Evolutionary conservation across 2,329 filamentous ascomycete genomes (phyloP), one percentile per base, ranked within the genome.

Genomic region (Aureobasidium lini): DNA sequence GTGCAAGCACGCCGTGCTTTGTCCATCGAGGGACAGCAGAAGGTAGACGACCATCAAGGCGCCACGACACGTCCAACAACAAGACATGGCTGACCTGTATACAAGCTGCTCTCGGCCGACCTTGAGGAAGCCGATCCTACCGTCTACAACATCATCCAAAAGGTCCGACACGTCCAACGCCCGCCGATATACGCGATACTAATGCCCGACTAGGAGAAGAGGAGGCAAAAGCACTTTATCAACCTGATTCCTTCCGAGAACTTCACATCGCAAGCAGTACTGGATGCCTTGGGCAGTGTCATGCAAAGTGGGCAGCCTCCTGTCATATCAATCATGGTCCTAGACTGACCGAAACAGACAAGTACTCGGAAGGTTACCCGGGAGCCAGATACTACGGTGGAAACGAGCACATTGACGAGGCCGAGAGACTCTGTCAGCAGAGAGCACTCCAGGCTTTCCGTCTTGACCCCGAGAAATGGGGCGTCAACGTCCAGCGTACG

Each of bases 311-410:
- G 66, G 83, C 16, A 28, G 4, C 18, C n/a, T 43, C 7, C n/a
- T 8, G 4, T 7, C 36, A 9, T 4, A 16, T 29, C 28, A 8
- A 2, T 23, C 34, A 40, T 29, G 18, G 34, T n/a, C 48, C n/a
- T 16, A 52, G 36, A 36, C 48, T 52, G 37, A 54, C 50, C n/a
- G 5, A 2, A 37, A 47, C 63, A 78, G 66, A 97, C 77, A 97
- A 99, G 75, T 99, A 99, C 78, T 97, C 94, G 0, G 94, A 99
- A 75, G 94, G 94, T 54, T 99, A 99, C 69, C 94, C 93, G 34
- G 94, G 94, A 60, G 93, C 93, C 62, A 83, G 93, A 71, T 97
- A 97, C 78, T 97, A 97, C 71, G 93, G 93, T 57, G 93, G 93
- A 64, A 97, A 97, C 74, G 89, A 96, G 76, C 91, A 92, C 74